Base-by-base conservation (phyloP, 148 eudicot species). In the Polygonum maritimum region DNA sequence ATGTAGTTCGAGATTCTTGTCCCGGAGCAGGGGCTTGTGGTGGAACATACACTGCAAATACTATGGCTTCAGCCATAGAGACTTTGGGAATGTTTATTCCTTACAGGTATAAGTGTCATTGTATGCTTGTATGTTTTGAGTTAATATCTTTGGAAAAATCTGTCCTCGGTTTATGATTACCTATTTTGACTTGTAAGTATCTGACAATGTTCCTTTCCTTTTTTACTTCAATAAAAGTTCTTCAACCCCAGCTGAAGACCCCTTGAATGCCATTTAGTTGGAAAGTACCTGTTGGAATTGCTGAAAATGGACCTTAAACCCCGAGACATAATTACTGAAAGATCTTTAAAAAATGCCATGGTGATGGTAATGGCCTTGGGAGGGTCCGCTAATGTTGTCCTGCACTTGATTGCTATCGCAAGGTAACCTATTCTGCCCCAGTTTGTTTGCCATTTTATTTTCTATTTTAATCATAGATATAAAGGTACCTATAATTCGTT, bases 41-140 rank as follows among this genome's bases (percentile, higher is more conserved):
- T 83, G 98, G 98, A 94, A n/a, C 92, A 97, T 94, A 94, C 80
- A 94, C 97, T 7, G 97, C 98, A 72, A 94, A 94, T 79, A 94
- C 98, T 35, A 92, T 94, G 98, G 98, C 98, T 57, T 88, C 96
- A 49, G 97, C 98, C 69, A 94, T 94, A 63, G 98, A 94, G 81
- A 82, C 97, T 71, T 79, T 94, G 98, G 98, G 98, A 82, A 92
- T 94, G 98, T 79, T 93, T 79, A 82, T 94, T 79, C 98, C 98
- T 74, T 90, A 88, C 87, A 94, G 98, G 98, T 94, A 80, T 45
- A 71, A 41, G 15, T 41, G n/a, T 71, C 39, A 18, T 44, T 8
- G 44, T 65, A 55, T 55, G 33, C 18, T 21, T 47, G 38, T n/a
- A n/a, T n/a, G n/a, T n/a, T n/a, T 8, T 21, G 40, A 55, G 77